Base-by-base conservation (phyloP, 306 rosid species). In the Rosa multiflora region DNA sequence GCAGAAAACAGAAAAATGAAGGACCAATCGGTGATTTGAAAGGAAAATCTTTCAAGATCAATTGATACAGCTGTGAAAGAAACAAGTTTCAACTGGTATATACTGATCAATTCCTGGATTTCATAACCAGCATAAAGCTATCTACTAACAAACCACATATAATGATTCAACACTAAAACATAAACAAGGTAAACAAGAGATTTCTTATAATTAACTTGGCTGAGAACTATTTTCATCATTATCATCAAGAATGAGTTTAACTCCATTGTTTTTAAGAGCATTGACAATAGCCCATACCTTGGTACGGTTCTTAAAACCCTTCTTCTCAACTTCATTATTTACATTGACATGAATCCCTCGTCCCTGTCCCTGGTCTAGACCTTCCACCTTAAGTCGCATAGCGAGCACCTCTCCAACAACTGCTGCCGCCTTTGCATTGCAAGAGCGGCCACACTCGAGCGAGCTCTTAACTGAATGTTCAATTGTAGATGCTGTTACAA, bases 331-430 rank as follows among this genome's bases (percentile, higher is more conserved):
- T 89, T 92, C 98, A 82, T 88, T 93, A 51, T 74, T 84, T 51
- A 95, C 82, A 70, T 88, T 88, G 10, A 86, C 93, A 42, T 93
- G 98, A 79, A 93, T 93, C 39, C 97, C 98, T 84, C 88, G 83
- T 73, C 98, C 99, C 55, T 84, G 85, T 71, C 98, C 99, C 75
- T 91, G 85, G 59, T 87, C 84, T 46, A 93, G 92, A 68, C 92
- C 96, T 56, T 91, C 98, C 55, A 91, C 98, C 84, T 89, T 91
- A 67, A 93, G 99, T 74, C 97, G 80, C 88, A 87, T 87, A 7
- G 97, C 98, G 87, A 95, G 77, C 64, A 95, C 97, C 84, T 93
- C 99, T 46, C 98, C 98, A 52, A 95, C 97, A 79, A 89, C 81
- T 18, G 87, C 51, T 8, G 94, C 99, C 32, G 99, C 94, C 85